A percentile compares a stretch with the other conserved stretches of the same genome.
Evolutionary conservation across 306 rosid genomes (phyloP).

Genomic region (Acacia melanoxylon): DNA sequence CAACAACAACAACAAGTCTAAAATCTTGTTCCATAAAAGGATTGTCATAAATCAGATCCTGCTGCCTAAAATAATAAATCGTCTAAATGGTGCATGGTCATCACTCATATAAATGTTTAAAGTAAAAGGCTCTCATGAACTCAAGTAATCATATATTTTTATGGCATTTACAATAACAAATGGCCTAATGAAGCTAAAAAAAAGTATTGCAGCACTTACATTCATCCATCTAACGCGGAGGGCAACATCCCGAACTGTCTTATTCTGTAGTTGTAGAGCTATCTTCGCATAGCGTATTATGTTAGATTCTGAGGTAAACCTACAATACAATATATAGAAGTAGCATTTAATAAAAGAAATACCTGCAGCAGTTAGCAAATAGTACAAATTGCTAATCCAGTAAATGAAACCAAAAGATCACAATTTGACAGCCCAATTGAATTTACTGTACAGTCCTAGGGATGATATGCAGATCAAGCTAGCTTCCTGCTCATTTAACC

Average conservation of each 20-base stretch:
- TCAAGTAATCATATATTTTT: neutral
- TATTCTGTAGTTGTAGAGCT: slow-evolving; percentile 77
- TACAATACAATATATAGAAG: slow-evolving; percentile 34
- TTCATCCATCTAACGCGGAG: slow-evolving; percentile 98
- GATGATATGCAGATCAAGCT: slow-evolving; percentile 6
- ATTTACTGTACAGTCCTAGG: neutral
- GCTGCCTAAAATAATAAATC: neutral
- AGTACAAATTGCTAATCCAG: slow-evolving; percentile 16
- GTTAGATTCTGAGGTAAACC: slow-evolving; percentile 61
- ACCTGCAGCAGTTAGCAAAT: neutral
- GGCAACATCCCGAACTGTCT: slow-evolving; percentile 93
- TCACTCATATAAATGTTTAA: neutral
- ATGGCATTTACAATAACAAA: slow-evolving; percentile 21
- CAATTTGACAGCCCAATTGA: neutral
- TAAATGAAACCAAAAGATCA: neutral
- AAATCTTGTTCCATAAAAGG: neutral
- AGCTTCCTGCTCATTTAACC: slow-evolving; percentile 1
- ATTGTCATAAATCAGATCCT: slow-evolving; percentile 18
- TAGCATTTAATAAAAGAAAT: slow-evolving; percentile 10
- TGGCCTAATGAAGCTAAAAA: slow-evolving; percentile 12
- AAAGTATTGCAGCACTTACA: slow-evolving; percentile 46
- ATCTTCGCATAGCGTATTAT: slow-evolving; percentile 81
- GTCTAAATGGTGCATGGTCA: slow-evolving; percentile 9
- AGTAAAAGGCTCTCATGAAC: neutral
- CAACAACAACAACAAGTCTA: neutral